Conservation (phyloP, 2,329 filamentous ascomycete genomes). For the Aaosphaeria arxii region DNA sequence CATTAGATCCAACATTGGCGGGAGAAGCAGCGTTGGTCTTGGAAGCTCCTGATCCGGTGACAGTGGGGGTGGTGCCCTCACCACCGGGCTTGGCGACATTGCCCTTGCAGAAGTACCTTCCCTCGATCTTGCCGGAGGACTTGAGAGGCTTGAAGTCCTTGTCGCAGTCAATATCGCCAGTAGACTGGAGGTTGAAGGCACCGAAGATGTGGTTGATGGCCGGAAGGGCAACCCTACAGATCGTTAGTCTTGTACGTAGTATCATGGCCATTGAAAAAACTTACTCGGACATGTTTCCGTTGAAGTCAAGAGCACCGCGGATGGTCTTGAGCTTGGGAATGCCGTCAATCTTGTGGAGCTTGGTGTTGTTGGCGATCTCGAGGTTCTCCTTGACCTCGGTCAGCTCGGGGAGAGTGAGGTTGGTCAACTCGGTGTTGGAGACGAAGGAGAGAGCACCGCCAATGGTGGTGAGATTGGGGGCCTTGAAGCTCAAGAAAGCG, state of each 20-base stretch:
- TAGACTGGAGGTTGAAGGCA: slow-evolving; percentile 51
- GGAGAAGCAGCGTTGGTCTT: slow-evolving; percentile 38
- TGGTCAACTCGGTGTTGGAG: slow-evolving; percentile 58
- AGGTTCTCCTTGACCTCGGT: slow-evolving; percentile 72
- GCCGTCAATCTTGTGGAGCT: slow-evolving; percentile 61
- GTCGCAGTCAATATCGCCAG: slow-evolving; percentile 42
- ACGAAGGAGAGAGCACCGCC: slow-evolving; percentile 57
- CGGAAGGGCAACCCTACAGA: slow-evolving; percentile 66
- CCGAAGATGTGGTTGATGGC: slow-evolving; percentile 45
- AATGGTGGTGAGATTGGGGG: slow-evolving; percentile 69
- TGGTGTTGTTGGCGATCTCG: slow-evolving; percentile 87
- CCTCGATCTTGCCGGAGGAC: slow-evolving; percentile 43
- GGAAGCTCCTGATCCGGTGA: slow-evolving; percentile 18
- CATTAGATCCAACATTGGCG: slow-evolving; percentile 40
- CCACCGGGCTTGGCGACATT: slow-evolving; percentile 35
- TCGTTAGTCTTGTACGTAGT: slow-evolving; percentile 25
- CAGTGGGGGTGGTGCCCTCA: slow-evolving; percentile 32
- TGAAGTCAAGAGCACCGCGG: slow-evolving; percentile 76
- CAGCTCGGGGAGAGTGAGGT: slow-evolving; percentile 73
- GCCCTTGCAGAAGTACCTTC: slow-evolving; percentile 41
- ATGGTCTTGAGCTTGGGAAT: slow-evolving; percentile 69
- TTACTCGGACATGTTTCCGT: slow-evolving; percentile 80
- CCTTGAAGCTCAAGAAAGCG: slow-evolving; percentile 60
- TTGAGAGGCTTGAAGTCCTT: slow-evolving; percentile 40
- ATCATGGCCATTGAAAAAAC: slow-evolving; percentile 34